Base-by-base conservation (phyloP, 1,284 basidiomycete genomes). In the Tilletia caries region DNA sequence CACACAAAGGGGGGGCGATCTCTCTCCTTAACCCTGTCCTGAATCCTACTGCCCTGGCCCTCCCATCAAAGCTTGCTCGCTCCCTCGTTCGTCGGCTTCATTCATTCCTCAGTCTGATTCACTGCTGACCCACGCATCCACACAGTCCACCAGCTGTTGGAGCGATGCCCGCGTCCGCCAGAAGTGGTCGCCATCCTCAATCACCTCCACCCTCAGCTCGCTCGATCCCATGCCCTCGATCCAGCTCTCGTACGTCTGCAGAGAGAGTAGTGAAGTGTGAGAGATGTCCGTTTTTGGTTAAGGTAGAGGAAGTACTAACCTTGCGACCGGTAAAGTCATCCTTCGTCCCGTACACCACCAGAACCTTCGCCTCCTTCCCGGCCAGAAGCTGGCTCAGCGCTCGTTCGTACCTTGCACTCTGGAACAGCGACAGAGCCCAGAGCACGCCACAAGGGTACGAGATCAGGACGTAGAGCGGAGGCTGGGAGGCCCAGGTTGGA, bases 371-470 rank as follows among this genome's bases (percentile, higher is more conserved):
- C n/a, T 25, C 32, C n/a, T 15, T 23, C 18, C 37, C 62, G 23
- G 60, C 3, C 27, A 75, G 41, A 1, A 77, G 66, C 60, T 13
- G 43, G n/a, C 71, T 70, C 3, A 77, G 67, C 1, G 71, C 71
- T 13, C 43, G 27, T 2, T 66, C 66, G 46, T 75, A 75, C 0
- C 70, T 66, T 8, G 15, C 34, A 5, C 65, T 70, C 2, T 70
- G 68, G 60, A 75, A 75, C 43, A 77, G 68, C 68, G 69, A 71
- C 18, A 77, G 66, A 0, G 75, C 75, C 75, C 75, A 77, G 3
- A 69, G 68, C 18, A 77, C 72, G 29, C 71, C 74, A 12, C 73
- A 71, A 0, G 75, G 75, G 44, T 75, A 77, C 58, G 72, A 75
- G 44, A 77, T 25, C 27, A 77, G 64, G 20, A 77, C 43, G 65